A percentile compares a stretch with the other conserved stretches of the same genome.
These are phyloP conservation scores for Fraxinus sp. DNA, from an alignment of 305 asterid genomes.

Conservation along the genomic window DNA sequence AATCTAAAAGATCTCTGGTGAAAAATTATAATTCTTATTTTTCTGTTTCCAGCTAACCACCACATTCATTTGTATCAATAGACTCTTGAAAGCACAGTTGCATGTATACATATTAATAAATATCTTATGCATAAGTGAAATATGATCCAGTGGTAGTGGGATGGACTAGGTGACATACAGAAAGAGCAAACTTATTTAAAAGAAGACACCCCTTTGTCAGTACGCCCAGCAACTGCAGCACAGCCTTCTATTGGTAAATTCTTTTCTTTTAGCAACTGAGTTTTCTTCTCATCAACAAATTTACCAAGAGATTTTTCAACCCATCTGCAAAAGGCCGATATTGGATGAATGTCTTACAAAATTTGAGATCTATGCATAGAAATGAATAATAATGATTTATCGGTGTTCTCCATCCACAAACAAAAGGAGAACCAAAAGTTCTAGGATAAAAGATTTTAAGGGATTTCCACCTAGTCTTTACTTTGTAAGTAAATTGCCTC, in stretches of 20 bases:
- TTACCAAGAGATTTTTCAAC: constrained; percentile 73
- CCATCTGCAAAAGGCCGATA: constrained; percentile 42
- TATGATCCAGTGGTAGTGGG: constrained; percentile 23
- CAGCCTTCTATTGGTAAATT: constrained; percentile 71
- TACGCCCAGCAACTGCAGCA: constrained; percentile 81
- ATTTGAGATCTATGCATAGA: too few species aligned
- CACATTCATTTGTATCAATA: not conserved
- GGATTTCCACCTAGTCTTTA: not conserved
- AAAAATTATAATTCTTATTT: not conserved
- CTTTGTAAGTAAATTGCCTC: constrained; percentile 16
- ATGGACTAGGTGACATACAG: constrained; percentile 56
- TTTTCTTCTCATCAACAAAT: constrained; percentile 83
- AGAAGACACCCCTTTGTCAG: constrained; percentile 93
- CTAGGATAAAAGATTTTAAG: not conserved
- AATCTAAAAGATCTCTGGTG: not conserved
- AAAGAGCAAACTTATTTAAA: constrained; percentile 82
- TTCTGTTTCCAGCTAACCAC: not conserved
- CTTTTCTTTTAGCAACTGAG: constrained; percentile 64
- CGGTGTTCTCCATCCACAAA: constrained; percentile 9
- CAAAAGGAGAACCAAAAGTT: not conserved
- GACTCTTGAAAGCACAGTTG: not conserved
- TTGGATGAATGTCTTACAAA: not conserved
- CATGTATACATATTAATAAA: not conserved
- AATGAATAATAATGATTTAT: not conserved
- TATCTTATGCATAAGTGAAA: constrained; percentile 8